Evolutionary conservation across 169 alveolate species (phyloP), one percentile per base, ranked within the genome.

Genomic region (Cryptosporidium ubiquitum): DNA sequence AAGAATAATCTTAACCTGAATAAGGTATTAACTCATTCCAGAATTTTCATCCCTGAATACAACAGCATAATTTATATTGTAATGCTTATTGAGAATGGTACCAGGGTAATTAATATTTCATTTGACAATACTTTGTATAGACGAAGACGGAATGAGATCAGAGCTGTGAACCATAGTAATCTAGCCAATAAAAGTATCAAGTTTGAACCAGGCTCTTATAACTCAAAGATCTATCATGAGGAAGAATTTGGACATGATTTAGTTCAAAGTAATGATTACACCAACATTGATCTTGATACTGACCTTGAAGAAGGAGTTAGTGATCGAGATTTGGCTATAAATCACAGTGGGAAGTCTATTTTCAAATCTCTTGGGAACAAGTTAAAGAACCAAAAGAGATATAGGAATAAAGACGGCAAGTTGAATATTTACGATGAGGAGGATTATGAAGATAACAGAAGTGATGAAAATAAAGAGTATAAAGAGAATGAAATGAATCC

Each of bases 51-150:
- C 10, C 85, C 85, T 3, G 85, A 58, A n/a, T 47, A 55, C 29
- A 73, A 73, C 4, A 73, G 26, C n/a, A 29, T 35, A 42, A 33
- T 73, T 37, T 73, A 73, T 51, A n/a, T 58, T 55, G 71, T 73
- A 12, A 31, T 73, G 44, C 33, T 73, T 23, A 58, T 73, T 29
- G 85, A 73, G 55, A 73, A 58, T 57, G 85, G 85, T 52, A 73
- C 85, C 4, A 52, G 85, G 29, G 85, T 73, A 4, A 73, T 73
- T 44, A 73, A 73, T 20, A 52, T 73, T n/a, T 73, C 85, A 33
- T 58, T 73, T 73, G 85, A 73, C 42, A 37, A 26, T 5, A 73
- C 71, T 6, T 37, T 73, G 5, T 73, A 73, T 57, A 73, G 44
- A 57, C 7, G 85, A 55, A 73, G 85, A 35, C 39, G 60, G 18